Evolutionary conservation across 257 asterid species (phyloP).

Genomic region (Solanum clarkiae): DNA sequence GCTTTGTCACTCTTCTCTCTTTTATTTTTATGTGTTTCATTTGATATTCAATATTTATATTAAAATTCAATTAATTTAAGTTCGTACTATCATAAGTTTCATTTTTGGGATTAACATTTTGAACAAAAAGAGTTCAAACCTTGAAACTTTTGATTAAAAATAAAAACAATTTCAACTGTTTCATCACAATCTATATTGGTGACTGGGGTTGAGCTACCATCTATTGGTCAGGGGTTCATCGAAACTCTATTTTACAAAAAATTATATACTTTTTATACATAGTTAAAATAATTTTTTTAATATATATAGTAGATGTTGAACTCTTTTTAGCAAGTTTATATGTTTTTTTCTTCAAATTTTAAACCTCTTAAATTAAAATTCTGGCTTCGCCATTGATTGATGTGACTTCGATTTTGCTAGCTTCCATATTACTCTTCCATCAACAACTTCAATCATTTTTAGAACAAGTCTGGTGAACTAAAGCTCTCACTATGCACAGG

Average conservation of each 20-base stretch:
- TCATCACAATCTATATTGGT: fast-evolving
- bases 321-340: no score
- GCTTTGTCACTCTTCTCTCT: neutral
- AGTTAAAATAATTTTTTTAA: no score
- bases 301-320: no score
- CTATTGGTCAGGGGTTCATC: no score
- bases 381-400: no score
- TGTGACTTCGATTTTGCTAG: neutral
- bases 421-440: neutral
- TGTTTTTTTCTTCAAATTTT: no score
- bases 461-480: no score
- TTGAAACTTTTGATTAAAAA: neutral
- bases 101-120: neutral
- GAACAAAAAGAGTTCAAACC: neutral
- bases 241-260: no score
- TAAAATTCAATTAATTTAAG: neutral
- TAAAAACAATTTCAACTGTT: neutral
- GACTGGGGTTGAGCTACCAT: no score
- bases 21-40: neutral
- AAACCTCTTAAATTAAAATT: no score
- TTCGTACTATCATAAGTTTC: fast-evolving
- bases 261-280: no score
- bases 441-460: neutral
- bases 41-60: neutral
- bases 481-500: no score